These are phyloP conservation scores for Theileria orientalis DNA, from an alignment of 169 alveolate genomes.

Conservation along the genomic window DNA sequence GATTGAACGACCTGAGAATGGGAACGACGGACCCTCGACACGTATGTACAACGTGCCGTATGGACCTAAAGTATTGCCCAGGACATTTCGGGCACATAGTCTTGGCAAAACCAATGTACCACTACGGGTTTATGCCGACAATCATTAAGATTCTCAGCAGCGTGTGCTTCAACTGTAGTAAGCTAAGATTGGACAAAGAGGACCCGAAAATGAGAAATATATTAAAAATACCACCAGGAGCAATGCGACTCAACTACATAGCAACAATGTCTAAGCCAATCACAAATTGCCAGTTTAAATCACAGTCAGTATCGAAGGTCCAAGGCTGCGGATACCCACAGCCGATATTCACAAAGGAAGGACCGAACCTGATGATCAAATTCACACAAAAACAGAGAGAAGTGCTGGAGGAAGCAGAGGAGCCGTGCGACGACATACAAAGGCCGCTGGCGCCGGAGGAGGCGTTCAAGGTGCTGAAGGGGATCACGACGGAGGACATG, in stretches of 20 bases:
- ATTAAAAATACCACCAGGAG: slow-evolving; percentile 62
- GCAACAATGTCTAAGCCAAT: slow-evolving; percentile 66
- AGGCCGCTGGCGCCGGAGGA: slow-evolving; percentile 86
- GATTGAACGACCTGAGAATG: slow-evolving; percentile 93
- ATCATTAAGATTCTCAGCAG: slow-evolving; percentile 92
- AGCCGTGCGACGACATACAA: slow-evolving; percentile 72
- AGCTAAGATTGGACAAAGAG: slow-evolving; percentile 81
- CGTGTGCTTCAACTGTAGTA: slow-evolving; percentile 94
- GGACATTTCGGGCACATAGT: slow-evolving; percentile 99
- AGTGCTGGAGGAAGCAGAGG: slow-evolving; percentile 79
- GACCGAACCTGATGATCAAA: slow-evolving; percentile 83
- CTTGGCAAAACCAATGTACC: slow-evolving; percentile 94
- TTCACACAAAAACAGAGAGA: slow-evolving; percentile 76
- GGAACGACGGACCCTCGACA: slow-evolving; percentile 95
- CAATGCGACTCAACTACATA: slow-evolving; percentile 60
- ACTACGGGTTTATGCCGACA: slow-evolving; percentile 90
- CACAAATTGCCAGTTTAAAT: slow-evolving; percentile 66
- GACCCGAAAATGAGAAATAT: slow-evolving; percentile 78
- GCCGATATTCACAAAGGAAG: slow-evolving; percentile 86
- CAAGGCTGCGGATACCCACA: slow-evolving; percentile 89
- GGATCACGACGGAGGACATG: slow-evolving; percentile 89
- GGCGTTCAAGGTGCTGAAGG: slow-evolving; percentile 84
- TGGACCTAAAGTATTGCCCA: slow-evolving; percentile 94
- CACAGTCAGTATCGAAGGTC: slow-evolving; percentile 62
- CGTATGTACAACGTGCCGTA: slow-evolving; percentile 92